phyloP scores from a whole-genome alignment of 441 rosid genomes.

The Flueggea neowawraea region DNA sequence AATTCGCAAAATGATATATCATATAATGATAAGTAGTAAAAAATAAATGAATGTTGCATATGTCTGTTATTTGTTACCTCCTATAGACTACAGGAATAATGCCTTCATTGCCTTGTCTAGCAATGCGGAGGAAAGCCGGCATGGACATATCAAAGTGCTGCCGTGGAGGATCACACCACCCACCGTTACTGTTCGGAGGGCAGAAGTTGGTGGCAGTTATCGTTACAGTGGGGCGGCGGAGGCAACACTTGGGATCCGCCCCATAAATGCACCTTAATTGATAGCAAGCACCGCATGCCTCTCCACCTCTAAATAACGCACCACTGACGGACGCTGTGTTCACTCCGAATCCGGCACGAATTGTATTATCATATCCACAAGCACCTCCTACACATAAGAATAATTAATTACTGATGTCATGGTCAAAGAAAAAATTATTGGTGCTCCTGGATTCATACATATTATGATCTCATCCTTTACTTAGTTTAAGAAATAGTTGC shows the following conservation, averaged over 20 bases:
- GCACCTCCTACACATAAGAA: constrained; percentile 62
- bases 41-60: too few relatives aligned
- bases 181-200: constrained; percentile 73
- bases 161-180: constrained; percentile 84
- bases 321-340: constrained; percentile 77
- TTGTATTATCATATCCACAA: constrained; percentile 79
- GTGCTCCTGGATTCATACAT: too few relatives aligned
- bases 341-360: constrained; percentile 75
- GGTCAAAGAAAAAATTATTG: too few relatives aligned
- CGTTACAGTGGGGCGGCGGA: constrained; percentile 46
- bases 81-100: constrained; percentile 62
- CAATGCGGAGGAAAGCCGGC: constrained; percentile 69
- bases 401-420: background rate
- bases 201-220: constrained; percentile 82
- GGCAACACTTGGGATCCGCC: constrained; percentile 79
- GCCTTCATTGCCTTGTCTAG: constrained; percentile 71
- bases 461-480: too few relatives aligned
- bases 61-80: constrained; percentile 32
- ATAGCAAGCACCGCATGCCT: constrained; percentile 79
- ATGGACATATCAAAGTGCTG: constrained; percentile 81
- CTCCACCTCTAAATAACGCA: constrained; percentile 54
- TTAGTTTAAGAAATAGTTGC: too few relatives aligned
- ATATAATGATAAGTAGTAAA: too few relatives aligned
- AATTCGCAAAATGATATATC: too few relatives aligned
- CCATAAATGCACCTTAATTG: constrained; percentile 51